Percentiles rank a stretch among this genome's conserved stretches.
Evolutionary conservation across 2,329 filamentous ascomycete genomes (phyloP).

Genomic region (Penicillium psychrosexuale): DNA sequence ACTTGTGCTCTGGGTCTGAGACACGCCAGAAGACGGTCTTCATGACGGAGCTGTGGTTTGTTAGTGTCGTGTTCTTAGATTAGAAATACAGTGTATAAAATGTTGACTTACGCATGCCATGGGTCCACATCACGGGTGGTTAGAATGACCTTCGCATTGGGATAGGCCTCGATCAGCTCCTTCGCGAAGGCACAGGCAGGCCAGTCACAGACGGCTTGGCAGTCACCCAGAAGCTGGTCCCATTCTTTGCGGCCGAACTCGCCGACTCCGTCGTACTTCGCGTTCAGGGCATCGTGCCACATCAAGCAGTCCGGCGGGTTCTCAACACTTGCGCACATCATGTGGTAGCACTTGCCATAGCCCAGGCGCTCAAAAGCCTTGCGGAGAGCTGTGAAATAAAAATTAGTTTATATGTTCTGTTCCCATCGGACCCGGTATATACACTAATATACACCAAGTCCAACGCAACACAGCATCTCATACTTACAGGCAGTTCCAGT

Average conservation of each 20-base stretch:
- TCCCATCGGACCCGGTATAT: neutral
- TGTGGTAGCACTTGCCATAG: slow-evolving; percentile 68
- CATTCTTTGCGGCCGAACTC: slow-evolving; percentile 65
- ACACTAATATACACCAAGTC: neutral
- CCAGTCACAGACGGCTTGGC: slow-evolving; percentile 67
- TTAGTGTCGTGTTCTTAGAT: neutral
- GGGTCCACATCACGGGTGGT: slow-evolving; percentile 65
- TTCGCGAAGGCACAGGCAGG: slow-evolving; percentile 65
- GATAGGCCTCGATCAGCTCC: slow-evolving; percentile 69
- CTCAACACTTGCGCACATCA: slow-evolving; percentile 68
- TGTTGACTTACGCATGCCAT: slow-evolving; percentile 51
- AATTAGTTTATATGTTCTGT: slow-evolving; percentile 6
- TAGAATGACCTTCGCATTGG: slow-evolving; percentile 68
- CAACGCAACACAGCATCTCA: neutral
- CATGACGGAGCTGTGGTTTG: slow-evolving; percentile 52
- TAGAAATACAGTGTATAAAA: neutral
- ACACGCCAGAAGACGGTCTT: slow-evolving; percentile 67
- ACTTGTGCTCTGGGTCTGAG: slow-evolving; percentile 59
- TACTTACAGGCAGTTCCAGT: slow-evolving; percentile 67
- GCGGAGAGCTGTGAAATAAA: slow-evolving; percentile 53
- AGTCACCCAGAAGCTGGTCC: slow-evolving; percentile 65
- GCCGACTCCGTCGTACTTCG: slow-evolving; percentile 60
- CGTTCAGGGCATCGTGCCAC: slow-evolving; percentile 67
- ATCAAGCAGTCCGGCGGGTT: slow-evolving; percentile 65
- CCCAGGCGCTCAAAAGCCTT: slow-evolving; percentile 64